Evolutionary conservation across 73 alveolate genomes (phyloP).

Genomic region (Paramecium pentaurelia): DNA sequence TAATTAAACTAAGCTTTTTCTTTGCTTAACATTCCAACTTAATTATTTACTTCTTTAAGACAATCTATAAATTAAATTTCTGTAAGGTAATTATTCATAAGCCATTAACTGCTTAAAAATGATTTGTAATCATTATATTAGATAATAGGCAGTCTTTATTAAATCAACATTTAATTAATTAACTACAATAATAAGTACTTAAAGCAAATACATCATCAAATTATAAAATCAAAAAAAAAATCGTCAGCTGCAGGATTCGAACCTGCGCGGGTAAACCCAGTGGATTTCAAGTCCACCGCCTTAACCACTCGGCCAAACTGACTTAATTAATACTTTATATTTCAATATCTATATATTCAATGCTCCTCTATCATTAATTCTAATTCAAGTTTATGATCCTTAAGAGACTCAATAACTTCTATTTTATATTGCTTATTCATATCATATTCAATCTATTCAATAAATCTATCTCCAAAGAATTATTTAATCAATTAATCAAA

Average conservation of each 20-base stretch:
- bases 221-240: neutral
- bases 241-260: conserved; percentile 73
- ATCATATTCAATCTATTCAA: neutral
- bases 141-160: neutral
- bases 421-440: neutral
- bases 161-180: neutral
- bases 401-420: neutral
- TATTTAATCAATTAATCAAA: neutral
- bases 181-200: neutral
- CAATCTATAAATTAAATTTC: neutral
- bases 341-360: neutral
- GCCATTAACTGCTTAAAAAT: neutral
- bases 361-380: neutral
- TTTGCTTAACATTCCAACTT: neutral
- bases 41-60: neutral
- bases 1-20: neutral
- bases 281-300: conserved; percentile 75
- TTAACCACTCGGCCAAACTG: conserved; percentile 75
- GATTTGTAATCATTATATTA: neutral
- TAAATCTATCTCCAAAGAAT: neutral
- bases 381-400: neutral
- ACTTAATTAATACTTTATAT: neutral
- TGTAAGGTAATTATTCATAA: neutral
- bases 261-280: conserved; percentile 73
- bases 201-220: neutral